These are phyloP conservation scores for Lignosus rhinocerotis DNA, from an alignment of 1,284 basidiomycete genomes.

Conservation along the genomic window DNA sequence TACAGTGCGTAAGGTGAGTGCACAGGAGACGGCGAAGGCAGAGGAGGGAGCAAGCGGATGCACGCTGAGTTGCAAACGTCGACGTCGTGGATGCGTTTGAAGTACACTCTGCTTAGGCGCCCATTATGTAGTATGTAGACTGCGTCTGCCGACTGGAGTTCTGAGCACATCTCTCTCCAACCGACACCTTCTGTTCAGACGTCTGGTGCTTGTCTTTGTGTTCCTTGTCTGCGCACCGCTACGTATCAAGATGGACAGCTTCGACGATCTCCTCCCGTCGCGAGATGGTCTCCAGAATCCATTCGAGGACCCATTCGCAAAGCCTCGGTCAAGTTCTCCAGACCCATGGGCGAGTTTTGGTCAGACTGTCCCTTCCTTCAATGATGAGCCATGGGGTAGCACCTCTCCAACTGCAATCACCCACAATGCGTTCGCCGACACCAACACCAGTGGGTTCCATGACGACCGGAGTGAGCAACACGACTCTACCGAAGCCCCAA, in stretches of 20 bases:
- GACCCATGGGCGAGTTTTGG: slow-evolving; percentile 71
- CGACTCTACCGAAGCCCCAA: neutral
- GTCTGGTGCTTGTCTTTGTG: neutral
- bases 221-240: neutral
- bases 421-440: slow-evolving; percentile 35
- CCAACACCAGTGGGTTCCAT: slow-evolving; percentile 23
- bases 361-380: slow-evolving; percentile 31
- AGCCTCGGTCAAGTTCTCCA: slow-evolving; percentile 61
- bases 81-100: too few relatives aligned
- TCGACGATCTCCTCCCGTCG: slow-evolving; percentile 78
- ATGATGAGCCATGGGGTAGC: slow-evolving; percentile 14
- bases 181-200: neutral
- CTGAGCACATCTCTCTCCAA: too few relatives aligned
- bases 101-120: too few relatives aligned
- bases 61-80: too few relatives aligned
- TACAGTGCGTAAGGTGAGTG: too few relatives aligned
- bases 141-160: too few relatives aligned
- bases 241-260: slow-evolving; percentile 40
- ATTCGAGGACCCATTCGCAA: slow-evolving; percentile 73
- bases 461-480: slow-evolving; percentile 3
- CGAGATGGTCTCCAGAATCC: slow-evolving; percentile 69
- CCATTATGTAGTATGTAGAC: too few relatives aligned
- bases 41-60: too few relatives aligned
- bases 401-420: slow-evolving; percentile 8
- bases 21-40: too few relatives aligned